Conservation (phyloP, 371 early-diverging fungal species). For the Paraphysoderma sedebokerense region DNA sequence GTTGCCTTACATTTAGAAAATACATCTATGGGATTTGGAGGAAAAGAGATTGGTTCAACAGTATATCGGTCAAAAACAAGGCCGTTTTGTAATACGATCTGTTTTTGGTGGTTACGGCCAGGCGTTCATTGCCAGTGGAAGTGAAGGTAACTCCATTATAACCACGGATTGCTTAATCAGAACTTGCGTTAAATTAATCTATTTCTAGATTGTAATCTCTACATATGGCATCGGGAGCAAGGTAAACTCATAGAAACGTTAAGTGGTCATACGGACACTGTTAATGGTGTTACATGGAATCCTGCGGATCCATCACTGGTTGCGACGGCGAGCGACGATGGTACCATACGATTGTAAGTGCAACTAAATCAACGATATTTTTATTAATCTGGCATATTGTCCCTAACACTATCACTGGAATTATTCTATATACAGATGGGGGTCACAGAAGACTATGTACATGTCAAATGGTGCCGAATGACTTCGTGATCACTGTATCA, state of each 20-base stretch:
- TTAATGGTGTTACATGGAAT: constrained; percentile 78
- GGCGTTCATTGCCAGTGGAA: constrained; percentile 69
- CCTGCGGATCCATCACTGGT: constrained; percentile 42
- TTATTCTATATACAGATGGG: no score
- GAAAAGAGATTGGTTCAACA: constrained; percentile 43
- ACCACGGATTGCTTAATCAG: constrained; percentile 1
- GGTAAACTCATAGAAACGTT: constrained; percentile 54
- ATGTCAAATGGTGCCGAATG: no score
- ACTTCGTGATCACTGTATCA: no score
- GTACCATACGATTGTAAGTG: constrained; percentile 78
- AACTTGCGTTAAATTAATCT: background rate
- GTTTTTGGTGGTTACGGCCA: constrained; percentile 77
- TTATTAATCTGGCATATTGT: no score
- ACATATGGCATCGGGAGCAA: constrained; percentile 80
- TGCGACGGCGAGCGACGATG: constrained; percentile 87
- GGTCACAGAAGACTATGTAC: no score
- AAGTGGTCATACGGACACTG: constrained; percentile 60
- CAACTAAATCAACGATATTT: no score
- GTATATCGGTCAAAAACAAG: constrained; percentile 73
- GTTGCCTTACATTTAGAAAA: constrained; percentile 22
- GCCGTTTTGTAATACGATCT: constrained; percentile 72
- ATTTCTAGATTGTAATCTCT: constrained; percentile 45
- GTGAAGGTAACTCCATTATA: constrained; percentile 58
- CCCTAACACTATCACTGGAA: no score
- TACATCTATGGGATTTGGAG: constrained; percentile 80